phyloP scores from a whole-genome alignment of 257 asterid genomes.

The Solanum etuberosum region DNA sequence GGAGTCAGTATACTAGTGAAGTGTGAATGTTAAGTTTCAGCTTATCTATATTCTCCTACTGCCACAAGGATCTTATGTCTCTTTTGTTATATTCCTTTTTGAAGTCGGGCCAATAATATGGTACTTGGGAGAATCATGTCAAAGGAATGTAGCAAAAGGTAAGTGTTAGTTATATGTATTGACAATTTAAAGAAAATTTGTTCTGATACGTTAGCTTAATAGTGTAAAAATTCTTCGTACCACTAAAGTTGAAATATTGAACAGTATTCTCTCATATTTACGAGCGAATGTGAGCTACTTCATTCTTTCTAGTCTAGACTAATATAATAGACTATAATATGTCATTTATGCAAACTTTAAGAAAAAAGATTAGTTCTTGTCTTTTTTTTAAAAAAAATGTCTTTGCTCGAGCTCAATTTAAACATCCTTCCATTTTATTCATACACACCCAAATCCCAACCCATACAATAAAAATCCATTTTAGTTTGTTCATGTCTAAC shows the following conservation, averaged over 20 bases:
- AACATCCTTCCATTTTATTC: too few relatives aligned
- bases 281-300: neutral
- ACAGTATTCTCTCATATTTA: neutral
- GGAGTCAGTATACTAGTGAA: slow-evolving; percentile 45
- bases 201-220: neutral
- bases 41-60: neutral
- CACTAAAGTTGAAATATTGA: neutral
- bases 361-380: neutral
- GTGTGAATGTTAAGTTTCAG: neutral
- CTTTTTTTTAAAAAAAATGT: neutral
- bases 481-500: too few relatives aligned
- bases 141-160: neutral
- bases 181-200: neutral
- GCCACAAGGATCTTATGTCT: neutral
- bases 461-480: neutral
- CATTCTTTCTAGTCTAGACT: neutral
- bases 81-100: neutral
- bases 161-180: neutral
- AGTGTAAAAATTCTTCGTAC: neutral
- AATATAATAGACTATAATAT: neutral
- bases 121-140: neutral
- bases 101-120: neutral
- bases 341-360: neutral
- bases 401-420: neutral
- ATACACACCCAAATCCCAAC: neutral